phyloP scores from a whole-genome alignment of 208 protist species.

The Vickermania spadyakhi region DNA sequence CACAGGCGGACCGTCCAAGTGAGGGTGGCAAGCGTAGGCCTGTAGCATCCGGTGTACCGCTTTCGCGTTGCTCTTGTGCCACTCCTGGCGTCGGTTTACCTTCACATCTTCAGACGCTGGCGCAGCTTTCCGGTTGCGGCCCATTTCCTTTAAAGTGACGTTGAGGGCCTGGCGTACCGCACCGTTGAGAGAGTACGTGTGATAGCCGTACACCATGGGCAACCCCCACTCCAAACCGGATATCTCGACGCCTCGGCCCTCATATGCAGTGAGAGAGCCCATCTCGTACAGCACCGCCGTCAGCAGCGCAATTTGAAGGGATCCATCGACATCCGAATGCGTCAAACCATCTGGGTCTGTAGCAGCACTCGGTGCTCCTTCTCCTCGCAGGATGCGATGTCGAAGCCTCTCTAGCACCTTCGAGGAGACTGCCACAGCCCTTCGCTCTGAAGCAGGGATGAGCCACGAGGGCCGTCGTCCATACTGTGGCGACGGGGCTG shows the following conservation, averaged over 20 bases:
- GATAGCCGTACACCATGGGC: background rate
- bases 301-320: background rate
- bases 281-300: background rate
- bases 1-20: background rate
- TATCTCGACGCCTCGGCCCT: background rate
- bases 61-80: background rate
- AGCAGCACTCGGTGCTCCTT: background rate
- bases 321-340: background rate
- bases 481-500: background rate
- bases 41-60: background rate
- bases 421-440: background rate
- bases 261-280: background rate
- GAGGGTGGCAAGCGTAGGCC: background rate
- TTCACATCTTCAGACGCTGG: background rate
- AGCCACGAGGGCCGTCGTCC: background rate
- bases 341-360: background rate
- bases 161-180: background rate
- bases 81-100: background rate
- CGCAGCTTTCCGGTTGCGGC: background rate
- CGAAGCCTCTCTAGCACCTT: background rate
- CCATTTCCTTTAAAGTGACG: background rate
- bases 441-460: background rate
- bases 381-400: background rate
- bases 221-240: background rate
- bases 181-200: background rate